phyloP scores from a whole-genome alignment of 2,329 filamentous ascomycete genomes.

The Penicillium occitanis region DNA sequence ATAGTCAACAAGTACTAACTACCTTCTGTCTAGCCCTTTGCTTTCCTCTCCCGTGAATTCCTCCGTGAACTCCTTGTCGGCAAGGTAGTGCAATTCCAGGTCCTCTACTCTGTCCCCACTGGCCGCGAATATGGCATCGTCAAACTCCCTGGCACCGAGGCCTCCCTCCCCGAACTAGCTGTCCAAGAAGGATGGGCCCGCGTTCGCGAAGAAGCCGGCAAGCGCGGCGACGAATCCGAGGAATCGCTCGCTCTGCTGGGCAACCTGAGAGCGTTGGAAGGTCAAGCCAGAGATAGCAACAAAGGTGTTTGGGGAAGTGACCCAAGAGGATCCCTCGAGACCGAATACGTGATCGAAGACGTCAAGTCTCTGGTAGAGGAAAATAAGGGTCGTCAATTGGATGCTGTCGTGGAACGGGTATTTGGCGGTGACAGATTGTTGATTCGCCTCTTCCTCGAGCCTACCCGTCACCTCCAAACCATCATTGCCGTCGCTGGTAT shows the following conservation, averaged over 20 bases:
- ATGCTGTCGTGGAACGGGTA: constrained; percentile 86
- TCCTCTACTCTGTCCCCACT: constrained; percentile 84
- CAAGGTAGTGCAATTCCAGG: constrained; percentile 79
- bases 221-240: constrained; percentile 78
- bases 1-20: not conserved
- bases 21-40: constrained; percentile 60
- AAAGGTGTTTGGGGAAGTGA: constrained; percentile 77
- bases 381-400: constrained; percentile 81
- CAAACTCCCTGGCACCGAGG: constrained; percentile 65
- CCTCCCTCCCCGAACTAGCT: constrained; percentile 76
- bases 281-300: constrained; percentile 71
- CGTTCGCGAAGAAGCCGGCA: constrained; percentile 88
- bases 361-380: constrained; percentile 73
- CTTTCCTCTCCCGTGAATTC: constrained; percentile 92
- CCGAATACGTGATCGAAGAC: constrained; percentile 76
- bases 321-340: constrained; percentile 66
- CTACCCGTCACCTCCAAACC: constrained; percentile 83
- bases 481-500: constrained; percentile 88
- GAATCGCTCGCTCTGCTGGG: constrained; percentile 70
- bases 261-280: constrained; percentile 73
- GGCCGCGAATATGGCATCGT: constrained; percentile 84
- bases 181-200: constrained; percentile 90
- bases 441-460: constrained; percentile 74
- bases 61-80: constrained; percentile 81
- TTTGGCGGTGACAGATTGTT: constrained; percentile 88